These are phyloP conservation scores for Pythium folliculosum DNA, from an alignment of 352 stramenopile species.

Conservation along the genomic window DNA sequence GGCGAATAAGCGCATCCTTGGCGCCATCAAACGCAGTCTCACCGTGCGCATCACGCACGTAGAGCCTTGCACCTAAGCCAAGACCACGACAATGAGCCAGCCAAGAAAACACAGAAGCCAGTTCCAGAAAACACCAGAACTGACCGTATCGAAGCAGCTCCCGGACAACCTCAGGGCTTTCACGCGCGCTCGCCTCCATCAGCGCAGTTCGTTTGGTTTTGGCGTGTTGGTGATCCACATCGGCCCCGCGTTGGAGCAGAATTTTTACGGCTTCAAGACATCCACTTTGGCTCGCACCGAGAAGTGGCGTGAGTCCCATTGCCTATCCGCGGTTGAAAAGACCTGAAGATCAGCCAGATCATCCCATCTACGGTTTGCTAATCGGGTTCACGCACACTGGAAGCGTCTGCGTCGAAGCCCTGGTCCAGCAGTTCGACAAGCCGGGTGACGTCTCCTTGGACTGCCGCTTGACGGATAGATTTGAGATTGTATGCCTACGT, in stretches of 20 bases:
- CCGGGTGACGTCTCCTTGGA: constrained; percentile 52
- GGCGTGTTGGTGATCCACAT: constrained; percentile 55
- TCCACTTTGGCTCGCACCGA: constrained; percentile 53
- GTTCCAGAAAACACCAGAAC: neutral
- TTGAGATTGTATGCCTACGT: constrained; percentile 67
- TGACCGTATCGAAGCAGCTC: constrained; percentile 64
- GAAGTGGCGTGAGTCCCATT: constrained; percentile 67
- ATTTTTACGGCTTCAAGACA: constrained; percentile 49
- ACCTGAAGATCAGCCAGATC: neutral
- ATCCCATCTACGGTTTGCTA: neutral
- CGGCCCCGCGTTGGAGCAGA: constrained; percentile 44
- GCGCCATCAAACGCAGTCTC: constrained; percentile 53
- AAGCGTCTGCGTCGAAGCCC: constrained; percentile 56
- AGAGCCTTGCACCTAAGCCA: constrained; percentile 42
- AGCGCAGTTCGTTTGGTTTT: constrained; percentile 57
- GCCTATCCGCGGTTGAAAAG: constrained; percentile 37
- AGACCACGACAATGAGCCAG: neutral
- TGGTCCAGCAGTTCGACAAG: constrained; percentile 47
- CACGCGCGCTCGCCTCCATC: constrained; percentile 59
- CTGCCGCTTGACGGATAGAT: constrained; percentile 66
- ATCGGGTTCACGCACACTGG: constrained; percentile 43
- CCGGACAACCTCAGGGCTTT: constrained; percentile 41
- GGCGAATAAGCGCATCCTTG: constrained; percentile 33
- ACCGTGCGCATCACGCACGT: constrained; percentile 44
- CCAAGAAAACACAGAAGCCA: too few species aligned